A percentile compares a stretch with the other conserved stretches of the same genome.
These are phyloP conservation scores for Geosmithia flava DNA, from an alignment of 2,329 filamentous ascomycete species.

Conservation along the genomic window DNA sequence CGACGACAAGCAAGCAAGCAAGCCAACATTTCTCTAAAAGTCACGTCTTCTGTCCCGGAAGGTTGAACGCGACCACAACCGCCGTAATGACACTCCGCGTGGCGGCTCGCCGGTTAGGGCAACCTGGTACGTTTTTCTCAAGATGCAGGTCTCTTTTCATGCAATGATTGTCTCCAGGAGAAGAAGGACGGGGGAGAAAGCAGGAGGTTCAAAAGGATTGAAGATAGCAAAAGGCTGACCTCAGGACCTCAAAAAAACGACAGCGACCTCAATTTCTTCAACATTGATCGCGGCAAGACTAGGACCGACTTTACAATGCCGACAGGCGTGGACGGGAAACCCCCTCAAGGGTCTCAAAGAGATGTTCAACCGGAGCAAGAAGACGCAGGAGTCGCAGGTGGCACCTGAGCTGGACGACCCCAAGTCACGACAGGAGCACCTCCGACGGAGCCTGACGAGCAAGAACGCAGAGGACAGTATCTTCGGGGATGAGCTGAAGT, in stretches of 20 bases:
- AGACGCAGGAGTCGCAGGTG: slow-evolving; percentile 11
- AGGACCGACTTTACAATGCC: slow-evolving; percentile 7
- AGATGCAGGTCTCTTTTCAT: slow-evolving; percentile 1
- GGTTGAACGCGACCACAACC: slow-evolving; percentile 8
- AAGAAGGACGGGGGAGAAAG: not conserved
- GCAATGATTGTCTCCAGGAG: not conserved
- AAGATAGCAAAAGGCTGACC: not conserved
- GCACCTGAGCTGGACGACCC: slow-evolving; percentile 27
- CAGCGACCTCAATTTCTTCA: not conserved
- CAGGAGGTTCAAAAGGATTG: not conserved
- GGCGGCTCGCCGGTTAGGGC: slow-evolving; percentile 47
- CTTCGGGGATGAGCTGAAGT: slow-evolving; percentile 45
- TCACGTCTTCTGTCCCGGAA: slow-evolving; percentile 2
- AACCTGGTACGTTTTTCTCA: slow-evolving; percentile 36
- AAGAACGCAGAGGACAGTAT: slow-evolving; percentile 40
- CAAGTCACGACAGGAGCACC: slow-evolving; percentile 26
- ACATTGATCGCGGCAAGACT: not conserved
- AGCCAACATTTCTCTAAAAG: not conserved
- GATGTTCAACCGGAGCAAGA: slow-evolving; percentile 7
- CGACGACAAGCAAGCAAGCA: not conserved
- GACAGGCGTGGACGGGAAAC: slow-evolving; percentile 26
- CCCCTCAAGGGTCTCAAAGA: not conserved
- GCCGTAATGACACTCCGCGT: slow-evolving; percentile 51
- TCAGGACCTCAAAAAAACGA: not conserved
- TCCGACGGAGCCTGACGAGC: slow-evolving; percentile 6